Conservation (phyloP, 2,329 filamentous ascomycete genomes). For the Stenocarpella maydis region DNA sequence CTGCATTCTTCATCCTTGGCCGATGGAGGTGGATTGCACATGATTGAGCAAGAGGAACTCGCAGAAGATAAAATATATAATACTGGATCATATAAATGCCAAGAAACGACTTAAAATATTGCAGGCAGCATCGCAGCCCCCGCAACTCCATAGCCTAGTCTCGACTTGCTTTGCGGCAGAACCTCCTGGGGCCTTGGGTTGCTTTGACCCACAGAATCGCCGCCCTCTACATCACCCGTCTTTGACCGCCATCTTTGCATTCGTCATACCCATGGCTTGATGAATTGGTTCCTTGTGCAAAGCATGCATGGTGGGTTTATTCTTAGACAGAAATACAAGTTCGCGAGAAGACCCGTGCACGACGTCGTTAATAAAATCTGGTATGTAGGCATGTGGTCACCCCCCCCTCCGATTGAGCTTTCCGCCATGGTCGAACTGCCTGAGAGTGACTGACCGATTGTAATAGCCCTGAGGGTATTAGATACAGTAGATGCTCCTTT, state of each 20-base stretch:
- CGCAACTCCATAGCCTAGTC: not conserved
- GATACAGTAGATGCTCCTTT: not conserved
- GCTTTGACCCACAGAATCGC: not conserved
- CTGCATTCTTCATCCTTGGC: not conserved
- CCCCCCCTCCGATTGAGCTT: not conserved
- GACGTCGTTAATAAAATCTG: not conserved
- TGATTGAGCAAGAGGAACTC: not conserved
- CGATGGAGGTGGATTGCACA: not conserved
- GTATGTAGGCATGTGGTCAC: no score
- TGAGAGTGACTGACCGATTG: not conserved
- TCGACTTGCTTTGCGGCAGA: not conserved
- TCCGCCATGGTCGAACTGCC: not conserved
- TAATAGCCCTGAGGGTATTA: not conserved
- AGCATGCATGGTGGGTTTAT: not conserved
- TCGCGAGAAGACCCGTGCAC: not conserved
- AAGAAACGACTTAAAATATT: not conserved
- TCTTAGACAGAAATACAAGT: not conserved
- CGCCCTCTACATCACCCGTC: not conserved
- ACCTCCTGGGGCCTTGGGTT: not conserved
- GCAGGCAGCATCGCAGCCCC: not conserved
- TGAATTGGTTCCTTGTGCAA: not conserved
- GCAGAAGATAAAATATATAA: not conserved
- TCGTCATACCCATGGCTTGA: not conserved
- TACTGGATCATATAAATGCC: not conserved
- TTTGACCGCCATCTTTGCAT: not conserved